Evolutionary conservation across 2,329 filamentous ascomycete species (phyloP), one percentile per base, ranked within the genome.

Genomic region (Dactylellina haptotyla): DNA sequence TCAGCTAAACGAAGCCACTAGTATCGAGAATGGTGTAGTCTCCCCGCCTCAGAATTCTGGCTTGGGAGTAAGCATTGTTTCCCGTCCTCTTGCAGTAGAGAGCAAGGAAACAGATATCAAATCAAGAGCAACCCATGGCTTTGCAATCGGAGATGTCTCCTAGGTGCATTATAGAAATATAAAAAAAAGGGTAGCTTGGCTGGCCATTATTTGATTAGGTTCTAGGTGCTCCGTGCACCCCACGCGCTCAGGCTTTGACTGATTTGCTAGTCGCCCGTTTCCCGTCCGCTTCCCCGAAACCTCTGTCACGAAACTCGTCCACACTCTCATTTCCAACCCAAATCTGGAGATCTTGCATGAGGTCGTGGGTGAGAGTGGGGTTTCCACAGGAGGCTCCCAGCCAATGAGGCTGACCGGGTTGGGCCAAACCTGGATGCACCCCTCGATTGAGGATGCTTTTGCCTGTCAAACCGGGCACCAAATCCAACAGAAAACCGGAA

Each of bases 231-330:
- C n/a, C n/a, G n/a, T n/a, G n/a, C 25, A 50, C 46, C 46, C 46
- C 46, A 50, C 25, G 41, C 32, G 32, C 14, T 34, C 32, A 34
- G 6, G 16, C 39, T 46, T 23, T 46, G 41, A 46, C n/a, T 54
- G 50, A 37, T 20, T 39, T 57, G 53, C 18, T 28, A 18, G 37
- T 57, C 37, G 43, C 26, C 43, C 54, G 64, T 58, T 63, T 62
- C 50, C 65, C 48, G 45, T 51, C 58, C 58, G 65, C 25, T 70
- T 70, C 65, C 65, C 65, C 65, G 65, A 70, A 41, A 61, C 64
- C 20, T 54, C 18, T 53, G 53, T 56, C 50, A 39, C 61, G 20
- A 32, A 56, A 25, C n/a, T n/a, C n/a, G n/a, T n/a, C n/a, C n/a
- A n/a, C n/a, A 46, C 34, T n/a, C 45, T 54, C 48, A 64, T 63